Evolutionary conservation across 495 filamentous ascomycete genomes (phyloP).

Genomic region (Bombardia bombarda): DNA sequence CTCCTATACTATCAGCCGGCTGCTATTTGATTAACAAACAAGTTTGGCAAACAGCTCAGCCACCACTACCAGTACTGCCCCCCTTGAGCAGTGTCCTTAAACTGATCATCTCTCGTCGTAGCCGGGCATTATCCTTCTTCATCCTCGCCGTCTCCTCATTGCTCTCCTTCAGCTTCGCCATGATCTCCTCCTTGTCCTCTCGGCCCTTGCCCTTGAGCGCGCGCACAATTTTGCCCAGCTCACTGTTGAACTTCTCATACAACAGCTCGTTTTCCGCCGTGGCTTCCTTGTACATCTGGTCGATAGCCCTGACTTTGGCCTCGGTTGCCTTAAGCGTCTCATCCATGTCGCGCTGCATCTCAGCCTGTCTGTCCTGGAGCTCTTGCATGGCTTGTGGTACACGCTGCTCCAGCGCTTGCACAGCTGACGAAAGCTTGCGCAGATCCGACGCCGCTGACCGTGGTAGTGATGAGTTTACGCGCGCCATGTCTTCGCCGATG

Average conservation of each 20-base stretch:
- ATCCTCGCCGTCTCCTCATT: constrained; percentile 61
- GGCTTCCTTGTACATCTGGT: constrained; percentile 81
- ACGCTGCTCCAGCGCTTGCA: constrained; percentile 57
- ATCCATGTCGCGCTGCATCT: constrained; percentile 60
- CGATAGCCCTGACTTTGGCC: constrained; percentile 70
- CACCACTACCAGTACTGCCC: background rate
- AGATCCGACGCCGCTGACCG: constrained; percentile 33
- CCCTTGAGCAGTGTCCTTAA: constrained; percentile 40
- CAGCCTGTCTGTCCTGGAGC: constrained; percentile 51
- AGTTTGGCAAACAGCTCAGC: background rate
- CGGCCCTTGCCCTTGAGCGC: constrained; percentile 56
- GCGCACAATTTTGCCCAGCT: constrained; percentile 74
- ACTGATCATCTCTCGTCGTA: constrained; percentile 45
- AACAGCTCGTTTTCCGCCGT: constrained; percentile 91
- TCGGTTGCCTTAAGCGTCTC: constrained; percentile 62
- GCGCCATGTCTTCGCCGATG: constrained; percentile 75
- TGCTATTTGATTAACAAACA: background rate
- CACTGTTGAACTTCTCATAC: constrained; percentile 87
- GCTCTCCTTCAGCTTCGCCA: constrained; percentile 55
- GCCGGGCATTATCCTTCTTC: constrained; percentile 69
- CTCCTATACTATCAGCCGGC: background rate
- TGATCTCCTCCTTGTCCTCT: constrained; percentile 61
- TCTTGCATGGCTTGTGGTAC: constrained; percentile 54
- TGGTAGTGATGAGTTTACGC: constrained; percentile 41
- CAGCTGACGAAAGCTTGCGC: constrained; percentile 42